Base-by-base conservation (phyloP, 1,284 basidiomycete genomes). In the Rhodotorula sp. region DNA sequence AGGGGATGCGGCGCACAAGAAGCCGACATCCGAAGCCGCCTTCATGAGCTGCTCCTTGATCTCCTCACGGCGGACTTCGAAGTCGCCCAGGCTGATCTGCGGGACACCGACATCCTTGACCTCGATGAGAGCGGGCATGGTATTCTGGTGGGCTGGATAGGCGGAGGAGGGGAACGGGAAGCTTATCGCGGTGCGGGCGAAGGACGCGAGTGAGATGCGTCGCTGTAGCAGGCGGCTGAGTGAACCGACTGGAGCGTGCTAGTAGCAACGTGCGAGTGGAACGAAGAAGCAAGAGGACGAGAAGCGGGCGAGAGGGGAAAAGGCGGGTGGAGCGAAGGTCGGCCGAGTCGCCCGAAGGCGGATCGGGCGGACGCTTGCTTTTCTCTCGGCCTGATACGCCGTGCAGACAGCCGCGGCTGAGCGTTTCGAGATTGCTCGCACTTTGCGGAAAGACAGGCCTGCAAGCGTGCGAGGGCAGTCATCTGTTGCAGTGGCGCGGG, bases 41-140 rank as follows among this genome's bases (percentile, higher is more conserved):
- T 68, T 67, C 61, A 80, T 77, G 12, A 80, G 48, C 61, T 80
- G 60, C 4, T 58, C 61, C 54, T 73, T 75, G 68, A 80, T 80
- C 60, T 78, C 77, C 36, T 74, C 67, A 3, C 79, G 69, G 1
- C 79, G 77, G 50, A 57, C 41, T 1, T 66, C 74, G 53, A 80
- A 80, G 64, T 80, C 70, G 58, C 72, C 69, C 51, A 79, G 61
- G 22, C 71, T 74, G 74, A 79, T 79, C 61, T 66, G 66, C 1
- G 78, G 78, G 29, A 79, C 77, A 0, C 46, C 34, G 53, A 15
- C 36, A 22, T 15, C n/a, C 29, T 27, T 48, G 36, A 48, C 67
- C 15, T 67, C 66, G 67, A 67, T 29, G 44, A 41, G 25, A 8
- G 37, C 36, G n/a, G 58, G n/a, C 59, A 37, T 32, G 41, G 8